A percentile compares a stretch with the other conserved stretches of the same genome.
phyloP scores from a whole-genome alignment of 768 basidiomycete genomes.

The Leccinum boreale region DNA sequence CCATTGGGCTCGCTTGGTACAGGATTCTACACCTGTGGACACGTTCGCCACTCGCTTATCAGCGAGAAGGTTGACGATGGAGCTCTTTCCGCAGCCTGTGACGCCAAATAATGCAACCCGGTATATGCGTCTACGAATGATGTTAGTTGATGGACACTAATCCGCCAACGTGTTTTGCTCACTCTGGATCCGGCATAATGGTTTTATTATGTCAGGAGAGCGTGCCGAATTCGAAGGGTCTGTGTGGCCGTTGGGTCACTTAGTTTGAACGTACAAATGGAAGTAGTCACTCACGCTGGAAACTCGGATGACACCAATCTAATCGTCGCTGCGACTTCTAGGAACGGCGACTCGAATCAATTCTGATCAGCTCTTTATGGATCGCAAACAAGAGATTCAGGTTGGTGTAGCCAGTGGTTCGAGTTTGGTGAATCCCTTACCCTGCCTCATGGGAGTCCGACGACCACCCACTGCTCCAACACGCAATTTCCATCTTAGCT shows the following conservation, averaged over 20 bases:
- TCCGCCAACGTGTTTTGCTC: constrained; percentile 5
- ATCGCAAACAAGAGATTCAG: background rate
- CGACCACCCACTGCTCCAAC: background rate
- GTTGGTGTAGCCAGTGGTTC: background rate
- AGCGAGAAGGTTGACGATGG: constrained; percentile 28
- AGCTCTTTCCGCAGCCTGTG: constrained; percentile 31
- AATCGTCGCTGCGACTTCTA: background rate
- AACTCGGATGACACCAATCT: background rate
- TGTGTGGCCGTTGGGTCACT: background rate
- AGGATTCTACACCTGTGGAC: constrained; percentile 30
- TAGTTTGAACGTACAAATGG: background rate
- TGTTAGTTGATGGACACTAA: background rate
- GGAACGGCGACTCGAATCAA: background rate
- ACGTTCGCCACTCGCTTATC: constrained; percentile 25
- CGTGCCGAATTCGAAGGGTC: background rate
- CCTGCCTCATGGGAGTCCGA: constrained; percentile 14
- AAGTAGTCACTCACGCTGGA: constrained; percentile 7
- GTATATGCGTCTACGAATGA: constrained; percentile 16
- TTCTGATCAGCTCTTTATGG: background rate
- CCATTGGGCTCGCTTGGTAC: constrained; percentile 30
- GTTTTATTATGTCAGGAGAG: background rate
- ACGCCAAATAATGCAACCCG: constrained; percentile 28
- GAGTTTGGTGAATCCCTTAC: constrained; percentile 3
- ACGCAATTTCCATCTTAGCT: constrained; percentile 15
- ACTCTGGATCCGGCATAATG: constrained; percentile 14